phyloP scores from a whole-genome alignment of 495 filamentous ascomycete species.

The Poronia punctata region DNA sequence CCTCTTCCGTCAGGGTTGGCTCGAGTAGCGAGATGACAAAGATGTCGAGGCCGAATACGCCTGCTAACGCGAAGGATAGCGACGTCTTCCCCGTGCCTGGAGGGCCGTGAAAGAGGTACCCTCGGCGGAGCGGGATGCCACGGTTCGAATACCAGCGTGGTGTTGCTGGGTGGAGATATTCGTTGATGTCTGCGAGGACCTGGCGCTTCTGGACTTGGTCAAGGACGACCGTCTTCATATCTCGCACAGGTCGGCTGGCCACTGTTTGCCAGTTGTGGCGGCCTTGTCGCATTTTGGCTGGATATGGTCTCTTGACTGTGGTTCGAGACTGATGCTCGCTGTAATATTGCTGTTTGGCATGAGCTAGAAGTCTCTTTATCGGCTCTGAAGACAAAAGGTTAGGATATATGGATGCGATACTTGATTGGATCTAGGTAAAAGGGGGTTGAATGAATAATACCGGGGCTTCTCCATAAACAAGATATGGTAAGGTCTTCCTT shows the following conservation, averaged over 20 bases:
- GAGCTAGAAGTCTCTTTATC: constrained; percentile 54
- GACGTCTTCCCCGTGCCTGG: constrained; percentile 62
- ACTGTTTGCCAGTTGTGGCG: constrained; percentile 55
- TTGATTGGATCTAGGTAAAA: no score
- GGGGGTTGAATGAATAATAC: constrained; percentile 9
- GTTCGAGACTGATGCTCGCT: constrained; percentile 40
- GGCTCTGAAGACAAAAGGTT: constrained; percentile 44
- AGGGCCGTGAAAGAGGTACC: constrained; percentile 76
- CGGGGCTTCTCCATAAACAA: constrained; percentile 35
- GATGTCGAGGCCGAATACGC: constrained; percentile 62
- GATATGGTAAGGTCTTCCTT: constrained; percentile 36
- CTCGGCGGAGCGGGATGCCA: constrained; percentile 86
- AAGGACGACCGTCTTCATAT: constrained; percentile 78
- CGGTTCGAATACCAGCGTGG: constrained; percentile 70
- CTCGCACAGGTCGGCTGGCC: constrained; percentile 62
- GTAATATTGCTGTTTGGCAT: constrained; percentile 48
- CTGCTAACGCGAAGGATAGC: constrained; percentile 58
- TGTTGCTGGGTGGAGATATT: constrained; percentile 72
- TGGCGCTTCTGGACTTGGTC: constrained; percentile 65
- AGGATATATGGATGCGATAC: no score
- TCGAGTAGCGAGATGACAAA: constrained; percentile 59
- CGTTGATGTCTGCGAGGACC: constrained; percentile 75
- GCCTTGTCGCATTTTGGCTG: constrained; percentile 22
- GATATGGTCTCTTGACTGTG: constrained; percentile 40
- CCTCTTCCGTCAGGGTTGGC: constrained; percentile 60